Conservation (phyloP, 2,329 filamentous ascomycete genomes). For the Stachybotrys chlorohalonatus region DNA sequence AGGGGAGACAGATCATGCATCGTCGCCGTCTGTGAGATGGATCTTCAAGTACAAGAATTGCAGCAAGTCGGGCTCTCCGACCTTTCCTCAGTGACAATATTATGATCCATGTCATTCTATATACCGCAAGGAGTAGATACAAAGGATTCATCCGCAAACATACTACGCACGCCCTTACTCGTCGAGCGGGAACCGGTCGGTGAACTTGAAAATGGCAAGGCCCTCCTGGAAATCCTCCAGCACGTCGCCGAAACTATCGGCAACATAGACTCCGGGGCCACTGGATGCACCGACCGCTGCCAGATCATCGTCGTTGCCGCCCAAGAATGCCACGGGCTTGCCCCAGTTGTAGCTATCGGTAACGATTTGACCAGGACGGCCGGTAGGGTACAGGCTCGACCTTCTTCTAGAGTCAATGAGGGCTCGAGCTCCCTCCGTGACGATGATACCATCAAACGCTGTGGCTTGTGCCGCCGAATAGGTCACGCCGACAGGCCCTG, state of each 20-base stretch:
- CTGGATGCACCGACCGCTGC: slow-evolving; percentile 32
- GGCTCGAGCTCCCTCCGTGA: slow-evolving; percentile 41
- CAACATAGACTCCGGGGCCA: slow-evolving; percentile 32
- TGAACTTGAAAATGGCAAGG: slow-evolving; percentile 55
- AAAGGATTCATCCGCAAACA: not conserved
- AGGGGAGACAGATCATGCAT: no score
- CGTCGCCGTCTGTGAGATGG: no score
- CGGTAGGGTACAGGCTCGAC: slow-evolving; percentile 52
- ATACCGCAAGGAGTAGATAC: not conserved
- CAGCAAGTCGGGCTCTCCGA: no score
- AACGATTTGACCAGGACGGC: slow-evolving; percentile 55
- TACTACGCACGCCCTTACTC: slow-evolving; percentile 3
- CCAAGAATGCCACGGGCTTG: slow-evolving; percentile 58
- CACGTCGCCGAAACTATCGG: slow-evolving; percentile 24
- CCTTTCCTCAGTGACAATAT: not conserved
- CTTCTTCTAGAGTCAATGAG: slow-evolving; percentile 36
- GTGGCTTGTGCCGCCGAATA: slow-evolving; percentile 57
- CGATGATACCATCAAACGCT: slow-evolving; percentile 54
- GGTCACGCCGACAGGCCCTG: slow-evolving; percentile 42
- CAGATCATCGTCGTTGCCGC: slow-evolving; percentile 29
- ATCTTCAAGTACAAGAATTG: no score
- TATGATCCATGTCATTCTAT: not conserved
- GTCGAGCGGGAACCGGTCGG: slow-evolving; percentile 54
- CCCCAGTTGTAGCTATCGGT: slow-evolving; percentile 57
- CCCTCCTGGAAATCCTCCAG: slow-evolving; percentile 44